Percentiles rank a stretch among this genome's conserved stretches.
Evolutionary conservation across 2,329 filamentous ascomycete species (phyloP).

Genomic region (Trichoderma atroviride): DNA sequence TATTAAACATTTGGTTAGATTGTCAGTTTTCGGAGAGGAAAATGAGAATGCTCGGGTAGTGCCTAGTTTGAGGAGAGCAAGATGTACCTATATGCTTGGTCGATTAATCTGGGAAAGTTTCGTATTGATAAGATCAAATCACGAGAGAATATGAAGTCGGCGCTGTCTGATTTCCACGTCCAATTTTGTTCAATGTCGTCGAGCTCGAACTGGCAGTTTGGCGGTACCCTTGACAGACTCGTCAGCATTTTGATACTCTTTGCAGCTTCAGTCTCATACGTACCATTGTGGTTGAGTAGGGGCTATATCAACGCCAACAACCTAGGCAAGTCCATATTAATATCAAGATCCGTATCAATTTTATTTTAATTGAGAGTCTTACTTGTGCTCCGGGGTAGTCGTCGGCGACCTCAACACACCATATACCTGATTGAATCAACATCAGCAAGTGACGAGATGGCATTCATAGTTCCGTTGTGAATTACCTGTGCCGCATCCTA

Average conservation of each 20-base stretch:
- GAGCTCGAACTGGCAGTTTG: conserved; percentile 43
- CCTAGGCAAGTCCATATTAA: conserved; percentile 22
- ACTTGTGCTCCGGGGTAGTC: conserved; percentile 32
- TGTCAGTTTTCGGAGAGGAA: neutral
- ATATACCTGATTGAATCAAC: conserved; percentile 33
- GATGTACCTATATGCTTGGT: conserved; percentile 40
- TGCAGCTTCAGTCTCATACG: neutral
- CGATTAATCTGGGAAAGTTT: conserved; percentile 39
- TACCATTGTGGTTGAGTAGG: conserved; percentile 34
- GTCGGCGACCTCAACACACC: conserved; percentile 47
- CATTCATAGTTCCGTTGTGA: neutral
- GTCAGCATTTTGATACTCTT: neutral
- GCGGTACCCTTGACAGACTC: conserved; percentile 36
- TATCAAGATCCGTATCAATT: neutral
- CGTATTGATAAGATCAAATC: conserved; percentile 37
- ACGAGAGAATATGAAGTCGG: conserved; percentile 42
- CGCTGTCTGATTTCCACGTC: conserved; percentile 42
- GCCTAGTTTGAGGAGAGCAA: neutral
- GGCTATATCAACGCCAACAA: conserved; percentile 35
- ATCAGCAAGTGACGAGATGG: neutral
- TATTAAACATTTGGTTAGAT: neutral
- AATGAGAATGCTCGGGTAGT: neutral
- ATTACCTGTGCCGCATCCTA: conserved; percentile 34
- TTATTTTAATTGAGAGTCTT: neutral
- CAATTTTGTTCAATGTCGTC: conserved; percentile 43